These are phyloP conservation scores for Myriangium duriaei DNA, from an alignment of 2,329 filamentous ascomycete genomes.

Conservation along the genomic window DNA sequence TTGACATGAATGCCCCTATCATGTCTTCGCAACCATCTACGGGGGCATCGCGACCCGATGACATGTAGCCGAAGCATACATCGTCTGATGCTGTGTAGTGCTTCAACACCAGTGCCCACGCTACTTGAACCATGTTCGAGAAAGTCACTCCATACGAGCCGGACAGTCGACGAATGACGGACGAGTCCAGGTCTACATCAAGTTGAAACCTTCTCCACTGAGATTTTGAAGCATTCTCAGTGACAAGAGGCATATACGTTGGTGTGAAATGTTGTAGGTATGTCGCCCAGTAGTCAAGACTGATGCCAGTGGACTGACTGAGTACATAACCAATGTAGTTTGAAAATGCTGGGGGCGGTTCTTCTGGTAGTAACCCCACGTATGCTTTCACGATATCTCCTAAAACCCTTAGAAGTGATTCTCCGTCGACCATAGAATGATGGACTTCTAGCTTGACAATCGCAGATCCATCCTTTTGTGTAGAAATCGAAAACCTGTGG, in stretches of 20 bases:
- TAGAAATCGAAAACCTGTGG: too few species aligned
- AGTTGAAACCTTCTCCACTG: neutral
- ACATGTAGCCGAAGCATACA: conserved; percentile 2
- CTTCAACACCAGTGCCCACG: neutral
- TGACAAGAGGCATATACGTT: too few species aligned
- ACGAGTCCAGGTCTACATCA: too few species aligned
- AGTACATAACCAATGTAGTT: too few species aligned
- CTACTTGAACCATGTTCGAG: neutral
- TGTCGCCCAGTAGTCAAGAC: neutral
- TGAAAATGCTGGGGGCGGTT: too few species aligned
- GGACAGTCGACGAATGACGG: too few species aligned
- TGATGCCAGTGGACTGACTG: too few species aligned
- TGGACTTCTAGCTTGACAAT: conserved; percentile 33
- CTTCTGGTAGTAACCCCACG: too few species aligned
- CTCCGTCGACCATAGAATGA: conserved; percentile 35
- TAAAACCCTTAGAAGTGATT: neutral
- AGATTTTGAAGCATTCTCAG: too few species aligned
- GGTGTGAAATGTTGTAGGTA: neutral
- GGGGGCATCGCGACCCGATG: neutral
- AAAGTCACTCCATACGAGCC: neutral
- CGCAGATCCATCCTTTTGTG: too few species aligned
- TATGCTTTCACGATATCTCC: too few species aligned
- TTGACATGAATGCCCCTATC: neutral
- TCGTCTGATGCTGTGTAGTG: neutral
- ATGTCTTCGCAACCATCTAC: neutral